These are phyloP conservation scores for Pythium phragmiticola DNA, from an alignment of 352 stramenopile genomes.

Conservation along the genomic window DNA sequence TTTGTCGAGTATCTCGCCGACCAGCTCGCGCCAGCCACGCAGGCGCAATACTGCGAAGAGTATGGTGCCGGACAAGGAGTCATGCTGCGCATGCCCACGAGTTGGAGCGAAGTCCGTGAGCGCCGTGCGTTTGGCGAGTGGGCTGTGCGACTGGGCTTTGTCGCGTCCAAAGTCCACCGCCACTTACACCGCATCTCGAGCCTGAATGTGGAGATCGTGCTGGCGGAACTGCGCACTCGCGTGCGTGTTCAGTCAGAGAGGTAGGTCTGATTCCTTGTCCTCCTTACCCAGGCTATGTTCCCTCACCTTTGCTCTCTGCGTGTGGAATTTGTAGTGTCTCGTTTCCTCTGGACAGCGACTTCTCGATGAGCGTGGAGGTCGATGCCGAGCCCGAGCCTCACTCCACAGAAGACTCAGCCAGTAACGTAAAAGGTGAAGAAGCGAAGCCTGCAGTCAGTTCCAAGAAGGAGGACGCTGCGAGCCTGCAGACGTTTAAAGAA, in stretches of 20 bases:
- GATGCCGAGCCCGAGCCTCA: conserved; percentile 15
- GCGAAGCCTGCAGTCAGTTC: conserved; percentile 6
- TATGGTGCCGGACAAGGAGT: conserved; percentile 56
- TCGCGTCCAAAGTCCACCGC: conserved; percentile 28
- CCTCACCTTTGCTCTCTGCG: conserved; percentile 1
- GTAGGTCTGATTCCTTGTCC: conserved; percentile 12
- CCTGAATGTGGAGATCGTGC: conserved; percentile 60
- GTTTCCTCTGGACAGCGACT: conserved; percentile 6
- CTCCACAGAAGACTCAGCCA: not conserved
- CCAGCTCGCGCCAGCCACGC: conserved; percentile 46
- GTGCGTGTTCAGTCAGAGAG: conserved; percentile 5
- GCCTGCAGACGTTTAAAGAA: conserved; percentile 44
- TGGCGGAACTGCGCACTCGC: conserved; percentile 43
- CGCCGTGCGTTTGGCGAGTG: conserved; percentile 39
- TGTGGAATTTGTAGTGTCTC: not conserved
- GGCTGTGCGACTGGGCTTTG: conserved; percentile 57
- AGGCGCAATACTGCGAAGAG: conserved; percentile 45
- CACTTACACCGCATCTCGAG: conserved; percentile 52
- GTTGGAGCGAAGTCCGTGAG: conserved; percentile 32
- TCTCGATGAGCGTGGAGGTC: conserved; percentile 14
- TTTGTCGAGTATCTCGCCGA: conserved; percentile 58
- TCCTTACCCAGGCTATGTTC: not conserved
- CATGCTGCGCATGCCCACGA: conserved; percentile 49
- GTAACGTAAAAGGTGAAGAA: not conserved
- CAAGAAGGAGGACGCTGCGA: conserved; percentile 19